Conservation (phyloP, 2,329 filamentous ascomycete species). For the Scortechinia acanthostroma region DNA sequence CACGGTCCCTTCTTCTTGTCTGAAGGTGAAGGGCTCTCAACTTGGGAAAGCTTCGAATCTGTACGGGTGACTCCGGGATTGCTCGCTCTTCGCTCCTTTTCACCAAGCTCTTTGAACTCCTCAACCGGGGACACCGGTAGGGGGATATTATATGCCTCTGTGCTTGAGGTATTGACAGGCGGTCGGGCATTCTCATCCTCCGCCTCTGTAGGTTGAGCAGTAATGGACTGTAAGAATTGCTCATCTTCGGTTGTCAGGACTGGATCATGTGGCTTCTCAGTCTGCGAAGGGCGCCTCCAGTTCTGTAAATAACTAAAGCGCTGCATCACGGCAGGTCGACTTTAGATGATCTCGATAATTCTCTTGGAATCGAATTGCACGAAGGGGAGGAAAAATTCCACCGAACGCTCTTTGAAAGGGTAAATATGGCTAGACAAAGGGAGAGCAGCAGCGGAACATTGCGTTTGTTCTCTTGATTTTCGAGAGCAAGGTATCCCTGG, state of each 20-base stretch:
- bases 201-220: slow-evolving; percentile 29
- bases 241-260: slow-evolving; percentile 57
- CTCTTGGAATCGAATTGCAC: too few relatives aligned
- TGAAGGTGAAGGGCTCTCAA: neutral
- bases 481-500: too few relatives aligned
- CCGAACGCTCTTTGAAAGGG: too few relatives aligned
- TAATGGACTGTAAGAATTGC: slow-evolving; percentile 41
- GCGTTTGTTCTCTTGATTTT: too few relatives aligned
- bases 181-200: slow-evolving; percentile 10
- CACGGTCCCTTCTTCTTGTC: neutral
- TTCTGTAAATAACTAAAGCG: neutral
- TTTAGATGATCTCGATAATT: too few relatives aligned
- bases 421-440: too few relatives aligned
- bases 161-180: neutral
- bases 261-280: slow-evolving; percentile 19
- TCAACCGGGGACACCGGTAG: slow-evolving; percentile 19
- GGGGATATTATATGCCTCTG: slow-evolving; percentile 7
- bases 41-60: neutral
- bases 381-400: too few relatives aligned
- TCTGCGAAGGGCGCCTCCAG: neutral
- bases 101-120: slow-evolving; percentile 11
- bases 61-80: neutral
- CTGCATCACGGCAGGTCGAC: too few relatives aligned
- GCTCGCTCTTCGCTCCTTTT: neutral
- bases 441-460: too few relatives aligned